Evolutionary conservation across 768 basidiomycete genomes (phyloP).

Genomic region (Candolleomyces eurysporus): DNA sequence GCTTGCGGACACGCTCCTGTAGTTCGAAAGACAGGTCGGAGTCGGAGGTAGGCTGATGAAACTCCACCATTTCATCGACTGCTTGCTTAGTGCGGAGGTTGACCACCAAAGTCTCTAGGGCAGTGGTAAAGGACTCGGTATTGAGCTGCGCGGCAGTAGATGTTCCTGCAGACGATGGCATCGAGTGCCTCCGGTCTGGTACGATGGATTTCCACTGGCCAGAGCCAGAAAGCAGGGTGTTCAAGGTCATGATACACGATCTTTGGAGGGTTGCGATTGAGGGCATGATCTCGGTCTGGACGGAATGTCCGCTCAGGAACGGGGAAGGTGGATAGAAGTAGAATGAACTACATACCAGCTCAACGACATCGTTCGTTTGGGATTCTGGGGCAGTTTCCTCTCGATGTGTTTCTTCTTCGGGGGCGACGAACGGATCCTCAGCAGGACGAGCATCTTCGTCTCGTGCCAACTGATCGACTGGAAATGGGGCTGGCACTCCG

Average conservation of each 20-base stretch:
- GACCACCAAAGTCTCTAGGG: slow-evolving; percentile 59
- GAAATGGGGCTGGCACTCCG: slow-evolving; percentile 42
- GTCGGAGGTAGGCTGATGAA: slow-evolving; percentile 38
- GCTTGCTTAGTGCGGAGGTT: slow-evolving; percentile 55
- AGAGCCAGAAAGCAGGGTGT: slow-evolving; percentile 56
- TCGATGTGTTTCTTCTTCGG: not conserved
- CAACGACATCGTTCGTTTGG: slow-evolving; percentile 11
- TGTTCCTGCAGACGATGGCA: slow-evolving; percentile 44
- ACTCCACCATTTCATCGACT: slow-evolving; percentile 47
- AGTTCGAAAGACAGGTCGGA: slow-evolving; percentile 61
- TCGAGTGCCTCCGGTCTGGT: slow-evolving; percentile 59
- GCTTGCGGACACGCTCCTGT: slow-evolving; percentile 46
- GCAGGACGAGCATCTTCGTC: not conserved
- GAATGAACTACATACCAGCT: slow-evolving; percentile 21
- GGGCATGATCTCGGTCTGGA: slow-evolving; percentile 59
- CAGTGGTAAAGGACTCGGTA: slow-evolving; percentile 42
- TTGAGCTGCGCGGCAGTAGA: slow-evolving; percentile 27
- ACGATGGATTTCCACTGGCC: slow-evolving; percentile 51
- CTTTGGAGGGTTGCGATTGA: slow-evolving; percentile 74
- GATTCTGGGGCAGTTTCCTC: not conserved
- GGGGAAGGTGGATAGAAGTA: not conserved
- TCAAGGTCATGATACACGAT: slow-evolving; percentile 72
- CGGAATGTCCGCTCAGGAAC: slow-evolving; percentile 3
- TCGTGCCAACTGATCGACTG: slow-evolving; percentile 31
- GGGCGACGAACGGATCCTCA: not conserved